Base-by-base conservation (phyloP, 169 alveolate genomes). In the Cryptosporidium bovis region DNA sequence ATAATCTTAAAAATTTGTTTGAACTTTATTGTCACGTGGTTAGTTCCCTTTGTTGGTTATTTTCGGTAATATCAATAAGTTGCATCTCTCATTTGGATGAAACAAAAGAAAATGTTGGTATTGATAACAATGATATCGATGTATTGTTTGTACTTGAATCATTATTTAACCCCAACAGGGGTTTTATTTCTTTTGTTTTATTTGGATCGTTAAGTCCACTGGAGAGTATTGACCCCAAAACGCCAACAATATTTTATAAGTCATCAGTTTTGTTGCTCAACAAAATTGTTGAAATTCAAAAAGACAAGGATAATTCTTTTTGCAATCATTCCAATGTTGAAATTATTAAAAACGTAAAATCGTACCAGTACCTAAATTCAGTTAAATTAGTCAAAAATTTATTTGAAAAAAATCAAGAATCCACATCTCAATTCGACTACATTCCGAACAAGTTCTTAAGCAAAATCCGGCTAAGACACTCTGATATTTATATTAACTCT, bases 121-220 rank as follows among this genome's bases (percentile, higher is more conserved):
- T 6, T 5, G 29, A n/a, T 1, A 53, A 16, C 0, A 53, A 13
- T 53, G 29, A 5, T 13, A n/a, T 53, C 27, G 29, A 53, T 53
- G 0, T 16, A 5, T 5, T n/a, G 29, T 53, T 62, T 62, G 36
- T 15, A 34, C 8, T 77, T 40, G 87, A 77, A 1, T 62, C 71
- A 1, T 6, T 60, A 6, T 36, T 77, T 33, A 77, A 77, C 40
- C n/a, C 29, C 2, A 56, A 62, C 40, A 60, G 71, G 56, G 87
- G 87, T 7, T 46, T 77, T 44, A 77, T 77, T 60, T 40, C 71
- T 18, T 77, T 62, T n/a, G 50, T 77, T 10, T 8, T 77, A 18
- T 77, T 40, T 77, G 87, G 87, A 7, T 58, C 36, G 13, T 15
- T 77, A 60, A 56, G 62, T 77, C 87, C 87, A 1, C 24, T 77